Percentiles rank a stretch among this genome's conserved stretches.
Conservation (phyloP, 176 grass and related monocot genomes). For the Aegilops sharonensis region DNA sequence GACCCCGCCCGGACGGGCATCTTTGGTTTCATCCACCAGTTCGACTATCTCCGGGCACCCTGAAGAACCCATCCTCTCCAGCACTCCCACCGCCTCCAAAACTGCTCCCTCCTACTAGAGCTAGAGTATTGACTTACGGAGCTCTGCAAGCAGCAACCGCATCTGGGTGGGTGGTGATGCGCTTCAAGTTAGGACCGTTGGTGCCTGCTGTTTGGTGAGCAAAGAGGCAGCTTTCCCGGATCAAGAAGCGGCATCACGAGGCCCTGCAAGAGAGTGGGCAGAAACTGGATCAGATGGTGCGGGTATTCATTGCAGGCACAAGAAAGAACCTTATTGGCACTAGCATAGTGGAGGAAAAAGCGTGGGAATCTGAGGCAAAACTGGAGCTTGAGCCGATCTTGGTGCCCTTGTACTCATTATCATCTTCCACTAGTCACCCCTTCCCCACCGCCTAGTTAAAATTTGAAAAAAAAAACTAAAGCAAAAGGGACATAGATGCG, state of each 20-base stretch:
- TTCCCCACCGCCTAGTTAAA: neutral
- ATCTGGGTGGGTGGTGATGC: constrained; percentile 26
- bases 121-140: neutral
- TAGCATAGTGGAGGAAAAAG: neutral
- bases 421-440: neutral
- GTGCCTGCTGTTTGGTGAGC: neutral
- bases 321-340: neutral
- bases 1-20: constrained; percentile 38
- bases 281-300: neutral
- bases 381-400: neutral
- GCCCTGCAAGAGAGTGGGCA: neutral
- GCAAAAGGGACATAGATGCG: constrained; percentile 41
- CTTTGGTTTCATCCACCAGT: constrained; percentile 53
- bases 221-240: neutral
- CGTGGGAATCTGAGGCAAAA: neutral
- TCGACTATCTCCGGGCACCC: constrained; percentile 93
- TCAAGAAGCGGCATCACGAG: constrained; percentile 35
- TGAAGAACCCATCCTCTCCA: constrained; percentile 52
- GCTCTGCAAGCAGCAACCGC: neutral
- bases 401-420: neutral
- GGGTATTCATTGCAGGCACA: neutral
- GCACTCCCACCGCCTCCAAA: neutral
- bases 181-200: constrained; percentile 25
- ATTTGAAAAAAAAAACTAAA: neutral
- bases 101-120: neutral